Conservation (phyloP, 2,329 filamentous ascomycete genomes). For the Aurifilum marmelostoma region DNA sequence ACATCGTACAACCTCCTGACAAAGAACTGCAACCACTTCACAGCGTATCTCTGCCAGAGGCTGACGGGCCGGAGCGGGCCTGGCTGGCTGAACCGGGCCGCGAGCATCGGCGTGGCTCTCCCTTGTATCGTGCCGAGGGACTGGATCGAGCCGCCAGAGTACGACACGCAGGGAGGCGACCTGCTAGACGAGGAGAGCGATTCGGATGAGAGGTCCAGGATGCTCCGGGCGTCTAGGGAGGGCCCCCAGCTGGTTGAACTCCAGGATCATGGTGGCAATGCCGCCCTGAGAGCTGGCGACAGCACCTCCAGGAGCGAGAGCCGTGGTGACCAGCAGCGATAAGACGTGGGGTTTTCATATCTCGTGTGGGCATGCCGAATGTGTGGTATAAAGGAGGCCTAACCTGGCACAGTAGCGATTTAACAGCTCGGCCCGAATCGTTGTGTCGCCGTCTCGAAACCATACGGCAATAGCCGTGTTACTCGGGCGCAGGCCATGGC, state of each 20-base stretch:
- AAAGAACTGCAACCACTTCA: slow-evolving; percentile 90
- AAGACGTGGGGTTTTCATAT: too few species aligned
- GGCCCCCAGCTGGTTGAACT: slow-evolving; percentile 33
- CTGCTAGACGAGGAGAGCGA: slow-evolving; percentile 62
- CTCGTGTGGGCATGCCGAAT: not conserved
- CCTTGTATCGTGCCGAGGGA: slow-evolving; percentile 82
- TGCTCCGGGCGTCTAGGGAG: slow-evolving; percentile 51
- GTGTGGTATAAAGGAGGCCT: not conserved
- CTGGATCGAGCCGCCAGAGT: slow-evolving; percentile 80
- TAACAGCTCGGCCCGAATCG: not conserved
- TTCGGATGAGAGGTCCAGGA: slow-evolving; percentile 58
- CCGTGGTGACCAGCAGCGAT: not conserved
- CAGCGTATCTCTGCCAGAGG: slow-evolving; percentile 72
- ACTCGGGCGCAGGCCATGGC: not conserved
- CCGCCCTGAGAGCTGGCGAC: slow-evolving; percentile 31
- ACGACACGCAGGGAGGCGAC: slow-evolving; percentile 72
- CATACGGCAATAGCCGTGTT: not conserved
- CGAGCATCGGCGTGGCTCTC: slow-evolving; percentile 78
- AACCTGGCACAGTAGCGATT: not conserved
- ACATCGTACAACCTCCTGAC: slow-evolving; percentile 80
- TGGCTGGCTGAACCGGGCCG: slow-evolving; percentile 79
- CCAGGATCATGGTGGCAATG: slow-evolving; percentile 32
- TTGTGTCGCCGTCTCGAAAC: not conserved
- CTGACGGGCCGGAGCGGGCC: slow-evolving; percentile 74
- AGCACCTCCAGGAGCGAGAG: slow-evolving; percentile 17